Evolutionary conservation across 129 eudicot species (phyloP).

Genomic region (Chrysanthemum makinoi): DNA sequence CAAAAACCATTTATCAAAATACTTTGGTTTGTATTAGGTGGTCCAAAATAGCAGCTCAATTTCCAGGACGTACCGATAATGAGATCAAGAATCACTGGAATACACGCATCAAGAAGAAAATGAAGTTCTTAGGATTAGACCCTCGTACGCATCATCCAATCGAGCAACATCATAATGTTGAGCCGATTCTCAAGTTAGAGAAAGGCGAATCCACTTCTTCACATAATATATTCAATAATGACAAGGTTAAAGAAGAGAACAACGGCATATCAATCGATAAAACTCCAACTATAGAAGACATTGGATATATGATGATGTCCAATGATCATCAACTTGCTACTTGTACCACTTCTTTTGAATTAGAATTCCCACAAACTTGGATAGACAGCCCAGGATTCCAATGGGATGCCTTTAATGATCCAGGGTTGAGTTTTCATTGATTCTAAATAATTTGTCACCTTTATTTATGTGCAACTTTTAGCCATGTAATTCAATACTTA

Average conservation of each 20-base stretch:
- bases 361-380: constrained; percentile 51
- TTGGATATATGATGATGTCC: constrained; percentile 31
- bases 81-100: constrained; percentile 71
- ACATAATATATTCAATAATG: neutral
- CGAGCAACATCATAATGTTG: constrained; percentile 15
- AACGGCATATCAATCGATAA: constrained; percentile 7
- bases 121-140: constrained; percentile 59
- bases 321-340: constrained; percentile 33
- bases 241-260: constrained; percentile 23
- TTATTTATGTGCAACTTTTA: constrained; percentile 11
- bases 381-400: constrained; percentile 45
- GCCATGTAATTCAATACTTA: constrained; percentile 8
- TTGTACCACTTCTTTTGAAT: constrained; percentile 26
- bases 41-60: constrained; percentile 59
- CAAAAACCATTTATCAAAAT: neutral
- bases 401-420: constrained; percentile 52
- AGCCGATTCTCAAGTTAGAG: neutral
- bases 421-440: constrained; percentile 28
- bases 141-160: constrained; percentile 63
- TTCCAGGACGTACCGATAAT: constrained; percentile 66
- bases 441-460: constrained; percentile 7
- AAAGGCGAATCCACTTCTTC: constrained; percentile 25
- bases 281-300: constrained; percentile 25
- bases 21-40: constrained; percentile 34
- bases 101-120: constrained; percentile 70